Base-by-base conservation (phyloP, 352 stramenopile species). In the Hyaloperonospora brassicae region DNA sequence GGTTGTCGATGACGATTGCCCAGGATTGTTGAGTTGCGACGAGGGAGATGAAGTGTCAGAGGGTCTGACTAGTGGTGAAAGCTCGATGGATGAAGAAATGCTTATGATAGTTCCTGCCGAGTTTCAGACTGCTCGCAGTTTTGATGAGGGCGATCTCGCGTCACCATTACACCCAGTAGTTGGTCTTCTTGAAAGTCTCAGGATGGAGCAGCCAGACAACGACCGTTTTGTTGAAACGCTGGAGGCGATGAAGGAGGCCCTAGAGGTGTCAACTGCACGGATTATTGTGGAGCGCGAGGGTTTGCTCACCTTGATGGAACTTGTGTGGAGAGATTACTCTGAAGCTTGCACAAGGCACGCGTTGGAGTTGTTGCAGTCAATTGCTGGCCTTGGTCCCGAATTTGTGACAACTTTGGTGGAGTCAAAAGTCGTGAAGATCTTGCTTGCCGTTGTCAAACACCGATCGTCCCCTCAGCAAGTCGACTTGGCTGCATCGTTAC, bases 381-480 rank as follows among this genome's bases (percentile, higher is more conserved):
- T 80, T 23, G 59, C 67, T 13, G 51, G 47, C 8, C 57, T 79
- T 9, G 62, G 57, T n/a, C 31, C 62, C 10, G 62, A 73, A 5
- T 79, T 76, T 30, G 70, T 77, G 34, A 49, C 52, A n/a, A 55
- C 54, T 23, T 57, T 84, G 17, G 61, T 84, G 2, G 66, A 72
- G 11, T 73, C 58, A 8, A 74, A 76, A 43, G 58, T 72, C 14
- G 67, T 84, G 12, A 71, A 70, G 43, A 67, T 81, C 25, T 27
- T 84, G 8, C 65, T 78, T 12, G 55, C 66, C 21, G 69, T 81
- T 6, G 55, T 84, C 3, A 73, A 73, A 47, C 63, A 75, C 25
- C 52, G 64, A 21, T 66, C 63, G 11, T 68, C 67, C 49, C 60
- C 68, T 1, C 61, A 76, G 21, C 70, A 81, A 56, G 54, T 84